Base-by-base conservation (phyloP, 1,139 yeast genomes). In the Geotrichum carabidarum region DNA sequence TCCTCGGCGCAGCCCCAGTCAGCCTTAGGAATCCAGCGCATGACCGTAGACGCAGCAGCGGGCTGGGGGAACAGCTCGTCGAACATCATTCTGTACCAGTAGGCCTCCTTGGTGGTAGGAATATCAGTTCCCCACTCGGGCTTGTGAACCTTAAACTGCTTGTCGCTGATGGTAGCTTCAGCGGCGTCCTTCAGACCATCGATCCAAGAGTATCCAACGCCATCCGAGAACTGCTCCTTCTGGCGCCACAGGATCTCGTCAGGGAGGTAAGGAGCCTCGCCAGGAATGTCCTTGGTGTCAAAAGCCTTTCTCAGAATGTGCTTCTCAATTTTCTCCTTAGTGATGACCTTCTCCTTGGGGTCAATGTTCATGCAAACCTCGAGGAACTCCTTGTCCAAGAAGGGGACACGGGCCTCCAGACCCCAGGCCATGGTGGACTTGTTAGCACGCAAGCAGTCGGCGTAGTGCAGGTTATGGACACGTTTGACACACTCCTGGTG, bases 371-470 rank as follows among this genome's bases (percentile, higher is more conserved):
- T 86, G 73, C 95, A 83, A 50, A 88, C 84, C 67, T 91, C 90
- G 73, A 93, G 78, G 80, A 93, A 93, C 70, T 84, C 80, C 76
- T 84, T 88, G 74, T 93, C 99, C 75, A 93, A 81, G 85, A 93
- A 93, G 63, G 99, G 99, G 65, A 93, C 99, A 76, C 99, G 87
- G 59, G 99, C 99, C 78, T 93, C 99, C 63, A 93, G 81, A 72
- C 99, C 99, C 99, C 99, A 93, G 43, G 99, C 99, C 97, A 93
- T 88, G 60, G 99, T 93, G 37, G 98, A 91, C 77, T 93, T 93
- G 88, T 93, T 93, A 63, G 99, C 99, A 74, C 99, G 86, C 71
- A 93, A 78, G 78, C 98, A 91, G 77, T 93, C 99, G 60, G 99
- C 91, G 66, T 84, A 84, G 74, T 93, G 97, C 74, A 93, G 80